Conservation (phyloP, 176 grass and related monocot species). For the sorghum (Sorghum bicolor) region Sorghum_bicolor_NCBIv3 NC_012879.2:45608001-45608500, state of each 20-base stretch:
- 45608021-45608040: background rate
- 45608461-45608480: background rate
- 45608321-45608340: background rate
- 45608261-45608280: conserved; percentile 5
- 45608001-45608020: background rate
- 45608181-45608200: background rate
- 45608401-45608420: conserved; percentile 12
- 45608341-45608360: conserved; percentile 38
- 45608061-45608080: background rate
- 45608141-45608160: background rate
- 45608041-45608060: background rate
- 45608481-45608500: conserved; percentile 10
- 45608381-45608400: background rate
- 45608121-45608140: background rate
- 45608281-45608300: background rate
- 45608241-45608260: background rate
- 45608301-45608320: conserved; percentile 48
- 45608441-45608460: conserved; percentile 3
- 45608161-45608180: background rate
- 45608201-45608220: background rate
- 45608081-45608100: background rate
- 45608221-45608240: background rate
- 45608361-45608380: background rate
- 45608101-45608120: background rate
- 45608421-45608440: conserved; percentile 20